Percentiles rank a stretch among this genome's conserved stretches.
phyloP scores from a whole-genome alignment of 176 grass and related monocot genomes.

The Themeda triandra region DNA sequence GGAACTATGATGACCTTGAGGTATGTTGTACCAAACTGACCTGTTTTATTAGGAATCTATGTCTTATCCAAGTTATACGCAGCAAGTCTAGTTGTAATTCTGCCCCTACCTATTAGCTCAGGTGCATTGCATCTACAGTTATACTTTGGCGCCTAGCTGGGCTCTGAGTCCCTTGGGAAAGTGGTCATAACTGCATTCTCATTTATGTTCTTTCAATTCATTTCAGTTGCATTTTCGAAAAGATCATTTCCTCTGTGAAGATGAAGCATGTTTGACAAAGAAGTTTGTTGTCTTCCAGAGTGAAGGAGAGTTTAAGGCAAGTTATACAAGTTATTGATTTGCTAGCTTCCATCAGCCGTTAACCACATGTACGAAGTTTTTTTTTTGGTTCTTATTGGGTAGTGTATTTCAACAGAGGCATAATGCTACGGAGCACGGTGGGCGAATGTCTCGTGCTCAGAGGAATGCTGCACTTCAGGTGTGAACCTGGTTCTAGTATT shows the following conservation, averaged over 20 bases:
- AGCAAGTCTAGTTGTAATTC: background rate
- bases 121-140: background rate
- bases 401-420: slow-evolving; percentile 67
- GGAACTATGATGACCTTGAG: slow-evolving; percentile 87
- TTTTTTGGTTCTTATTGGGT: background rate
- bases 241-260: slow-evolving; percentile 94
- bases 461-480: slow-evolving; percentile 95
- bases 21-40: slow-evolving; percentile 32
- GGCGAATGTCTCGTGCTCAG: slow-evolving; percentile 80
- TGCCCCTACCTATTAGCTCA: background rate
- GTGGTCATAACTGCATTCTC: background rate
- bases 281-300: slow-evolving; percentile 88
- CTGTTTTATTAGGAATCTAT: background rate
- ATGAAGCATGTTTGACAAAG: slow-evolving; percentile 72
- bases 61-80: background rate
- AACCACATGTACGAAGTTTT: background rate
- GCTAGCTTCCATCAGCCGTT: background rate
- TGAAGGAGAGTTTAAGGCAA: slow-evolving; percentile 78
- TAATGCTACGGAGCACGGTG: slow-evolving; percentile 89
- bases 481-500: slow-evolving; percentile 5
- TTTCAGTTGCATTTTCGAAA: slow-evolving; percentile 78
- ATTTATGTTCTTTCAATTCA: slow-evolving; percentile 24
- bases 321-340: slow-evolving; percentile 21
- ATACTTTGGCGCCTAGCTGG: background rate
- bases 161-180: background rate